Percentiles rank a stretch among this genome's conserved stretches.
Evolutionary conservation across 1,139 yeast genomes (phyloP).

Genomic region (Geotrichum bryndzae): DNA sequence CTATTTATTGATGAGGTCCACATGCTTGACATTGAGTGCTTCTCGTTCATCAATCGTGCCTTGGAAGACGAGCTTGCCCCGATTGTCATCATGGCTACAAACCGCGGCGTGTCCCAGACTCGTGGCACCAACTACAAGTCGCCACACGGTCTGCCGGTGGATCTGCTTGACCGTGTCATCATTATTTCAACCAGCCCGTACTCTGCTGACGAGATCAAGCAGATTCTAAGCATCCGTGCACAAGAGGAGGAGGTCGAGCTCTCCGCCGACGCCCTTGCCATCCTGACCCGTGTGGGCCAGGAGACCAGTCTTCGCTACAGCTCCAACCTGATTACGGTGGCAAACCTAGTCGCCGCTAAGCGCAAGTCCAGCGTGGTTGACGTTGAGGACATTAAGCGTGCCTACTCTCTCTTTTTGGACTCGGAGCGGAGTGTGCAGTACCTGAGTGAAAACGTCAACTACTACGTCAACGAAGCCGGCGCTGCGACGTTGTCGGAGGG

Average conservation of each 20-base stretch:
- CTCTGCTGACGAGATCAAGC: constrained; percentile 72
- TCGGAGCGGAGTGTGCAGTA: constrained; percentile 69
- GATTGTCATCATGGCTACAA: constrained; percentile 97
- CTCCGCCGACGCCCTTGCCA: constrained; percentile 73
- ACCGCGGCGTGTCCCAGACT: constrained; percentile 86
- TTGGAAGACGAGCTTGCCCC: constrained; percentile 96
- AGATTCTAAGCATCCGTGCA: constrained; percentile 86
- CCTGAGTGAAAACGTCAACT: constrained; percentile 27
- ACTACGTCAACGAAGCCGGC: constrained; percentile 27
- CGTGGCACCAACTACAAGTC: constrained; percentile 92
- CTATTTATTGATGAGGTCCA: constrained; percentile 97
- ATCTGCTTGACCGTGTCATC: constrained; percentile 86
- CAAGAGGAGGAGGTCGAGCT: constrained; percentile 93
- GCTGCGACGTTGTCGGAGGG: constrained; percentile 22
- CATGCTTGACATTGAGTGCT: constrained; percentile 97
- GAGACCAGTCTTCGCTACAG: constrained; percentile 94
- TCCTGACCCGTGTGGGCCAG: constrained; percentile 85
- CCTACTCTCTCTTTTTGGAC: constrained; percentile 82
- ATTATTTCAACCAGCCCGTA: constrained; percentile 82
- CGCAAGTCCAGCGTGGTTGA: constrained; percentile 69
- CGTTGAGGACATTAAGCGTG: constrained; percentile 78
- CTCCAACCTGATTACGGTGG: constrained; percentile 80
- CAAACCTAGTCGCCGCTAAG: constrained; percentile 78
- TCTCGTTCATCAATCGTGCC: constrained; percentile 91
- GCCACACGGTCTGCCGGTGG: constrained; percentile 95